Evolutionary conservation across 164 flowering plant species (phyloP).

Genomic region (Stephania yunnanensis): DNA sequence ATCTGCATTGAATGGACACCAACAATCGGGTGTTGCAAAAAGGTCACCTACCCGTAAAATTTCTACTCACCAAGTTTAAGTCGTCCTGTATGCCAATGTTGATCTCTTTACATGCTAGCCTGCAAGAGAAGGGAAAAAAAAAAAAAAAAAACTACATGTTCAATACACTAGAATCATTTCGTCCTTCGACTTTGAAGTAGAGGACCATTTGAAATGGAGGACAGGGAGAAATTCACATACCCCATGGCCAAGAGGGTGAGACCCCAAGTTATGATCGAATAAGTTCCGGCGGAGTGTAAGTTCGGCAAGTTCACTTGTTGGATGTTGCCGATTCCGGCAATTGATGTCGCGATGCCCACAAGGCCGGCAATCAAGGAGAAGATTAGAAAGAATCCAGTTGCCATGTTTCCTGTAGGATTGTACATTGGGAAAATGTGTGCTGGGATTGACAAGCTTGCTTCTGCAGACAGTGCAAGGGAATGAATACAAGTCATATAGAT

Average conservation of each 20-base stretch:
- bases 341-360: constrained; percentile 66
- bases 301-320: constrained; percentile 33
- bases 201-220: background rate
- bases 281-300: constrained; percentile 55
- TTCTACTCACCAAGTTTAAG: constrained; percentile 48
- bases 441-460: constrained; percentile 39
- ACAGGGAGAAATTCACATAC: constrained; percentile 22
- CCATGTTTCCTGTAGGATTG: constrained; percentile 80
- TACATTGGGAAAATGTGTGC: constrained; percentile 65
- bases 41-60: background rate
- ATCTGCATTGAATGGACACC: no score
- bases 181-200: background rate
- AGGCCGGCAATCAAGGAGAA: constrained; percentile 69
- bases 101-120: constrained; percentile 89
- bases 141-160: background rate
- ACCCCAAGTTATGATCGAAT: constrained; percentile 45
- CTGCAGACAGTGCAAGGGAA: constrained; percentile 26
- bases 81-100: constrained; percentile 45
- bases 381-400: constrained; percentile 67
- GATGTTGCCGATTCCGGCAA: constrained; percentile 48
- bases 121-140: constrained; percentile 23
- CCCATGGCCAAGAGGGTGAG: constrained; percentile 92
- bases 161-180: background rate
- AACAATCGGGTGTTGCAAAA: no score
- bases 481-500: background rate